Evolutionary conservation across 2,329 filamentous ascomycete genomes (phyloP), one percentile per base, ranked within the genome.

Genomic region (Aspergillus latus): DNA sequence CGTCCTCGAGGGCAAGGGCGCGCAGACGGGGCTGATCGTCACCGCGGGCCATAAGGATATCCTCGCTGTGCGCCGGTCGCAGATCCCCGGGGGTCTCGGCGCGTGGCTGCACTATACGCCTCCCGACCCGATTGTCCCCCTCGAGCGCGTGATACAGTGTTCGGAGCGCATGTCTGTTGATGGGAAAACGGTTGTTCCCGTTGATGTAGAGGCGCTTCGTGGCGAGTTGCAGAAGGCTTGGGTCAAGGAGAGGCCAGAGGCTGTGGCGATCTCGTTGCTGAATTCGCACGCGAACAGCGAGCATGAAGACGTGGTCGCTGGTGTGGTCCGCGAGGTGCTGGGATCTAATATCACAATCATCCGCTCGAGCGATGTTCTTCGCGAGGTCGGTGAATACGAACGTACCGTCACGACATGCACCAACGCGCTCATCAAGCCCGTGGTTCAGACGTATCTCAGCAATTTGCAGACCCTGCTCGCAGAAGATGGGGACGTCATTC

Each of bases 21-120:
- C 75, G n/a, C 75, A 74, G 30, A 73, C 78, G 1, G 78, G 72
- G 1, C 67, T 81, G 1, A 67, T 81, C 30, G 76, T 80, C 10
- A 81, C 79, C 0, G 71, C 73, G 1, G 78, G 79, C 3, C 78
- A 80, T 66, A 80, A 79, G 59, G 78, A 80, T 60, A 74, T 81
- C 43, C 66, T 81, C 46, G 74, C 74, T 0, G 67, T 78, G 9
- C 68, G 78, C 7, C 69, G 79, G 28, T 79, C 76, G 16, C 78
- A 81, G 54, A 81, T 82, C 15, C 78, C 79, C 0, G 79, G 79
- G 3, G 77, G 77, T 2, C 64, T 82, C 7, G 79, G 77, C 1
- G 77, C 76, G 8, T 82, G 78, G 79, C 73, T 81, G 56, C 75
- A 77, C 49, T 81, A 72, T 59, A 68, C 72, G 0, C 76, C 78